Evolutionary conservation across 2,329 filamentous ascomycete genomes (phyloP).

Genomic region (Diaporthe vaccinii): DNA sequence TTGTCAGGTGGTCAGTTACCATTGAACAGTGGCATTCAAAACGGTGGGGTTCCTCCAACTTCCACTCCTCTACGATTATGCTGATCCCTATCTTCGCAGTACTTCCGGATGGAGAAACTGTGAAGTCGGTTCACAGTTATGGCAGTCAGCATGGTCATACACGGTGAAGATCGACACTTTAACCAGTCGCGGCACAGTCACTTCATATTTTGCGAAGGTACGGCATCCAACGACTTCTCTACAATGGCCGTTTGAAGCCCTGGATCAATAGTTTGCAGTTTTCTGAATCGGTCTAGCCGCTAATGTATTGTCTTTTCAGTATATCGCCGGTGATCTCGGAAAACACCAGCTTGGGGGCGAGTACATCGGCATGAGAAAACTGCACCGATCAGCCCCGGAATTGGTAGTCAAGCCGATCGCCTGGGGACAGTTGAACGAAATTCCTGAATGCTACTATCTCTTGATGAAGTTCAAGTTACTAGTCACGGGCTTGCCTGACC

Average conservation of each 20-base stretch:
- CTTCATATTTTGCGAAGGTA: not conserved
- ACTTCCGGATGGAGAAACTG: constrained; percentile 21
- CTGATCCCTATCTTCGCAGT: constrained; percentile 7
- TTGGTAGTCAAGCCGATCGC: constrained; percentile 48
- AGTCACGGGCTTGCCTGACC: constrained; percentile 40
- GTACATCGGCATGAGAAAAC: constrained; percentile 48
- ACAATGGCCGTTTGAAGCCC: not conserved
- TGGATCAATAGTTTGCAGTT: not conserved
- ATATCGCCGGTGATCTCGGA: constrained; percentile 8
- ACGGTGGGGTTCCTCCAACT: not conserved
- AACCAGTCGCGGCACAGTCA: not conserved
- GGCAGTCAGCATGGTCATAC: constrained; percentile 36
- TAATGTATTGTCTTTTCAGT: not conserved
- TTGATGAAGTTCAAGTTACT: constrained; percentile 50
- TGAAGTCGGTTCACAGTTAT: constrained; percentile 25
- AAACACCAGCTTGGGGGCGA: constrained; percentile 42
- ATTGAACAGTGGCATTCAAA: not conserved
- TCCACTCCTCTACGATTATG: not conserved
- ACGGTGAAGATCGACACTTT: constrained; percentile 27
- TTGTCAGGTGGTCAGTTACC: not conserved
- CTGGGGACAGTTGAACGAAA: constrained; percentile 45
- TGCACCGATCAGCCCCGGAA: constrained; percentile 46
- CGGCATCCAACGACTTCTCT: not conserved
- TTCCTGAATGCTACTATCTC: constrained; percentile 46
- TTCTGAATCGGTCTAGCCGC: not conserved